Percentiles rank a stretch among this genome's conserved stretches.
Evolutionary conservation across 179 eudicot genomes (phyloP).

Genomic region (Silene coronaria): DNA sequence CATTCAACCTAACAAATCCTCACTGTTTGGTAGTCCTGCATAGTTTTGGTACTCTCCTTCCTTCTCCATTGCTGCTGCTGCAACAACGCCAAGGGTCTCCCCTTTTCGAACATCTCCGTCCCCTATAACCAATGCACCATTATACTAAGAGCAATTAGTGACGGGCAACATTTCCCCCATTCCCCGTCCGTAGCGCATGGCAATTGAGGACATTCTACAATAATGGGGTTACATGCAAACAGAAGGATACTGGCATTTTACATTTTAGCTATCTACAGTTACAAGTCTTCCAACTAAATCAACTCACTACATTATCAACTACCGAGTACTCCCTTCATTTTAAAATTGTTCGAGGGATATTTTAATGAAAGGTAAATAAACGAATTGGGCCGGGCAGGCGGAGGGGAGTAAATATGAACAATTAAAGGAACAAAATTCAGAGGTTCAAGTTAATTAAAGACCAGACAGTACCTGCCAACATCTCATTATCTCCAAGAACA

Average conservation of each 20-base stretch:
- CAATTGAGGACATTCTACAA: too few species aligned
- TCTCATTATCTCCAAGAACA: slow-evolving; percentile 21
- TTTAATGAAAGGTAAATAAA: too few species aligned
- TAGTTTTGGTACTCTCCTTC: too few species aligned
- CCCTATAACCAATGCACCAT: neutral
- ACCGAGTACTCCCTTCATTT: too few species aligned
- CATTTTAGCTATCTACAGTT: too few species aligned
- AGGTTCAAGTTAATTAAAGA: neutral
- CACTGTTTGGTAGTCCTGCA: neutral
- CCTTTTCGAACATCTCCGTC: neutral
- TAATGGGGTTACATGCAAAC: too few species aligned
- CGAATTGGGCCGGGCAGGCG: too few species aligned
- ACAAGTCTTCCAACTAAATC: neutral
- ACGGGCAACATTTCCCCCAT: neutral
- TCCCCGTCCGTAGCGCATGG: too few species aligned
- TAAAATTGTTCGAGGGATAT: too few species aligned
- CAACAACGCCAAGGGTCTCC: neutral
- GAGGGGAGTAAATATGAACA: too few species aligned
- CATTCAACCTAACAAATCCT: neutral
- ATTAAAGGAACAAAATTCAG: too few species aligned
- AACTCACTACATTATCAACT: neutral
- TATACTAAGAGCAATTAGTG: neutral
- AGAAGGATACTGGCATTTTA: too few species aligned
- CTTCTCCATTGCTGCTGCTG: neutral
- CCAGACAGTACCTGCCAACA: neutral